Evolutionary conservation across 2,329 filamentous ascomycete genomes (phyloP).

Genomic region (Aureobasidium sp.): DNA sequence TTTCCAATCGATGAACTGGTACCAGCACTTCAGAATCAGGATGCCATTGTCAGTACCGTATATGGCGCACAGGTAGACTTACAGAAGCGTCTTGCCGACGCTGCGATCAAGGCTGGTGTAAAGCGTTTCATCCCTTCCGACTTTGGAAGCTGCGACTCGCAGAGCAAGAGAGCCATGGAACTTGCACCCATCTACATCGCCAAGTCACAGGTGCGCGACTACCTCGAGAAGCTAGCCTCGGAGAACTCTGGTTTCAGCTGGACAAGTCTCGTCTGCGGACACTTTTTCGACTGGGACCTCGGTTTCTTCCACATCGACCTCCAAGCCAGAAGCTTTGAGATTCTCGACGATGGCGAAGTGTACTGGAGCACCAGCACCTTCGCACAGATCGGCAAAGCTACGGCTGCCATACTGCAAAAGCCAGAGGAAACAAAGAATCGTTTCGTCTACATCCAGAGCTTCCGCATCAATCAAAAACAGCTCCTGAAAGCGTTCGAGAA

Average conservation of each 20-base stretch:
- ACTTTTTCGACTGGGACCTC: conserved; percentile 55
- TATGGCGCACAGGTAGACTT: conserved; percentile 32
- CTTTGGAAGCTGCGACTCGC: conserved; percentile 39
- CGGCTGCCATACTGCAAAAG: conserved; percentile 42
- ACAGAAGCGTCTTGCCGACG: conserved; percentile 48
- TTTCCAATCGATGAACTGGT: conserved; percentile 40
- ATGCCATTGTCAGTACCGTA: conserved; percentile 46
- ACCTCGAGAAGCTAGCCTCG: conserved; percentile 34
- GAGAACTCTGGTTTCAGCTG: conserved; percentile 43
- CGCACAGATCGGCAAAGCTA: conserved; percentile 42
- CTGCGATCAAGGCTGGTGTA: conserved; percentile 50
- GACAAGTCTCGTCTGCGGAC: conserved; percentile 50
- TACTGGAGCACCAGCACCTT: conserved; percentile 45
- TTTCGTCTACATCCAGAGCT: conserved; percentile 49
- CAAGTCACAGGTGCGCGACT: conserved; percentile 44
- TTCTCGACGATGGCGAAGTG: conserved; percentile 49
- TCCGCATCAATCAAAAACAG: conserved; percentile 50
- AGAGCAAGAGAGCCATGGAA: conserved; percentile 26
- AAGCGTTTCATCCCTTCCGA: conserved; percentile 55
- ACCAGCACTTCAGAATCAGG: conserved; percentile 45
- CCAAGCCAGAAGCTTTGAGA: conserved; percentile 39
- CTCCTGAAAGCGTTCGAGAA: conserved; percentile 46
- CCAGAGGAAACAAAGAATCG: conserved; percentile 46
- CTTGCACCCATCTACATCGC: conserved; percentile 43
- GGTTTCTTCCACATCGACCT: conserved; percentile 47